These are phyloP conservation scores for Wallacemonas sp. DNA, from an alignment of 208 protist genomes.

Conservation along the genomic window DNA sequence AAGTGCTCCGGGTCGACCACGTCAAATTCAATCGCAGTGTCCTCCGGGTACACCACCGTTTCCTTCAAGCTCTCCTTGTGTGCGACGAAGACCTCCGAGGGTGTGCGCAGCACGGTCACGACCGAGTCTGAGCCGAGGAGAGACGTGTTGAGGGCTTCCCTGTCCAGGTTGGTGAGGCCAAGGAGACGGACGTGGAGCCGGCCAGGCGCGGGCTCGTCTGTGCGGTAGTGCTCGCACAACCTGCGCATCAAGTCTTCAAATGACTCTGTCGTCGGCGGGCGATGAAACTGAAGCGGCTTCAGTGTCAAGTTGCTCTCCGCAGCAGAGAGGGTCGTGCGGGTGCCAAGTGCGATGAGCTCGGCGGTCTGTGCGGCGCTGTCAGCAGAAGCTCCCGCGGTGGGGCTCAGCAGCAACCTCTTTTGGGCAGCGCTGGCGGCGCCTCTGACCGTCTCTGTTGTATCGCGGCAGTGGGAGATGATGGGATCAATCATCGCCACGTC, in stretches of 20 bases:
- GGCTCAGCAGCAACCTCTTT: too few relatives aligned
- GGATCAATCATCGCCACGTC: conserved; percentile 68
- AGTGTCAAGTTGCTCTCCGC: conserved; percentile 2
- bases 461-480: conserved; percentile 59
- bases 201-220: conserved; percentile 36
- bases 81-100: conserved; percentile 55
- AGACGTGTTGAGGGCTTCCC: conserved; percentile 39
- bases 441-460: conserved; percentile 27
- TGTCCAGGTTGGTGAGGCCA: conserved; percentile 68
- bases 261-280: conserved; percentile 33
- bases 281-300: conserved; percentile 23
- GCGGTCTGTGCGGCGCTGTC: too few relatives aligned
- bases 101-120: conserved; percentile 65
- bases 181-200: conserved; percentile 50
- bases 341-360: conserved; percentile 1
- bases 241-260: conserved; percentile 65
- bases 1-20: conserved; percentile 53
- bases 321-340: background rate
- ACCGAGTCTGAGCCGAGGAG: conserved; percentile 55
- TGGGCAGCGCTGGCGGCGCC: background rate
- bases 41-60: conserved; percentile 54
- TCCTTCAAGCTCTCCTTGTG: conserved; percentile 24
- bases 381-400: background rate
- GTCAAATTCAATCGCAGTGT: conserved; percentile 41
- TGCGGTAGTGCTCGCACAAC: conserved; percentile 49